A percentile compares a stretch with the other conserved stretches of the same genome.
phyloP scores from a whole-genome alignment of 139 green algal species.

The Auxenochlorella protothecoides region DNA sequence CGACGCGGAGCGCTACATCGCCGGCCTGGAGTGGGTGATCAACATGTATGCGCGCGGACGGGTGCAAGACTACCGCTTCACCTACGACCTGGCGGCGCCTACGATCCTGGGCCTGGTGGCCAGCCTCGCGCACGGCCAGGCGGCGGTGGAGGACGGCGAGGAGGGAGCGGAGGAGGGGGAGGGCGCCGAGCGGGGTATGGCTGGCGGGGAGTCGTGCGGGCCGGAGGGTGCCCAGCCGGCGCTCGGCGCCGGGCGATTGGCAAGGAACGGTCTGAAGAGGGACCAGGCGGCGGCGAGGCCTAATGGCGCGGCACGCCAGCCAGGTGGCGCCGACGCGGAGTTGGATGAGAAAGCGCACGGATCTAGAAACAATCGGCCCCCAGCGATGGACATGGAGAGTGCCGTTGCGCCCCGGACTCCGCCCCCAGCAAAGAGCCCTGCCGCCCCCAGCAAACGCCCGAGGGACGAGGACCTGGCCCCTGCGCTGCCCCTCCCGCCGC shows the following conservation, averaged over 20 bases:
- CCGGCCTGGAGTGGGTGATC: constrained; percentile 65
- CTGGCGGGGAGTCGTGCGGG: neutral
- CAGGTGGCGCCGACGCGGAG: neutral
- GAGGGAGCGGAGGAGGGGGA: neutral
- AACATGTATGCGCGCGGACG: constrained; percentile 55
- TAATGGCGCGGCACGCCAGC: neutral
- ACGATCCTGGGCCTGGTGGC: constrained; percentile 9
- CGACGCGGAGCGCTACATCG: constrained; percentile 17
- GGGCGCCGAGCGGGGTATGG: neutral
- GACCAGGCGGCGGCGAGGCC: neutral
- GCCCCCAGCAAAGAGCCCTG: no score
- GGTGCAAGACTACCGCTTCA: constrained; percentile 57
- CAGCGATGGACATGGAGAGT: neutral
- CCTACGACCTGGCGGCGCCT: constrained; percentile 24
- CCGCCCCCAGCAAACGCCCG: no score
- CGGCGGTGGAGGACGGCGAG: neutral
- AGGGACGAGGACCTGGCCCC: no score
- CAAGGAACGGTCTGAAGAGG: no score
- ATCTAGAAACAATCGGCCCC: neutral
- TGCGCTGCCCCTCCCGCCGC: neutral
- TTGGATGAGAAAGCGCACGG: neutral
- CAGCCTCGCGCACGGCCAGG: neutral
- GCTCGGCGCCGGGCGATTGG: no score
- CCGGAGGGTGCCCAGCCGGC: no score
- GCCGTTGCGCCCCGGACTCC: neutral